A percentile compares a stretch with the other conserved stretches of the same genome.
Conservation (phyloP, 2,329 filamentous ascomycete genomes). For the Exophiala viscosa region DNA sequence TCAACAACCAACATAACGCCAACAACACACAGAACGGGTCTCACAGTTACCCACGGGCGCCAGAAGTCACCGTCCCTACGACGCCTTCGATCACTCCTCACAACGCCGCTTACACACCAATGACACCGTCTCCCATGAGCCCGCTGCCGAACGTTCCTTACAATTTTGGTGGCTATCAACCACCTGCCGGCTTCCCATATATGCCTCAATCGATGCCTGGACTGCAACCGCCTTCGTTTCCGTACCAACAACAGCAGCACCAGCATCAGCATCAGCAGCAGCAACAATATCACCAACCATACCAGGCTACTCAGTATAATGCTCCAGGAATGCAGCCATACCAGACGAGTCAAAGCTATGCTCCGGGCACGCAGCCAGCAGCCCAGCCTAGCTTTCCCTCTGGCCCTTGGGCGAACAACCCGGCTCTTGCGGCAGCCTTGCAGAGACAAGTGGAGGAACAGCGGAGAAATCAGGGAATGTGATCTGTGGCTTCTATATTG, state of each 20-base stretch:
- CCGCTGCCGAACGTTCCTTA: conserved; percentile 23
- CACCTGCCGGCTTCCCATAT: conserved; percentile 6
- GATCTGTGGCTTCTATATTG: not conserved
- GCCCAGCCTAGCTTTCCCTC: conserved; percentile 4
- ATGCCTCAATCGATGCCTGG: conserved; percentile 7
- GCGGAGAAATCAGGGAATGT: conserved; percentile 13
- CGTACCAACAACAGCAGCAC: not conserved
- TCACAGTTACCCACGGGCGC: not conserved
- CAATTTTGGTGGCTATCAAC: conserved; percentile 15
- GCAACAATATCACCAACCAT: conserved; percentile 39
- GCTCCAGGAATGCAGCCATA: not conserved
- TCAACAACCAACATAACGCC: conserved; percentile 24
- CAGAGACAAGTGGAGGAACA: conserved; percentile 23
- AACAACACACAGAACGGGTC: conserved; percentile 4
- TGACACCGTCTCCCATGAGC: conserved; percentile 27
- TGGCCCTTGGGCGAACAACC: conserved; percentile 20
- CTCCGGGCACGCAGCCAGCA: not conserved
- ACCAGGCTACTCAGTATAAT: conserved; percentile 41
- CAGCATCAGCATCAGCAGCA: conserved; percentile 32
- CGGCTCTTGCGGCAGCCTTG: conserved; percentile 22
- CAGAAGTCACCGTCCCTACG: conserved; percentile 18
- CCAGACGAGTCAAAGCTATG: conserved; percentile 3
- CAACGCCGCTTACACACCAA: conserved; percentile 16
- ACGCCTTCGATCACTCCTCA: conserved; percentile 23
- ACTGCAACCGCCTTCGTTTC: not conserved